Evolutionary conservation across 148 eudicot species (phyloP).

Genomic region (Spergularia marina): DNA sequence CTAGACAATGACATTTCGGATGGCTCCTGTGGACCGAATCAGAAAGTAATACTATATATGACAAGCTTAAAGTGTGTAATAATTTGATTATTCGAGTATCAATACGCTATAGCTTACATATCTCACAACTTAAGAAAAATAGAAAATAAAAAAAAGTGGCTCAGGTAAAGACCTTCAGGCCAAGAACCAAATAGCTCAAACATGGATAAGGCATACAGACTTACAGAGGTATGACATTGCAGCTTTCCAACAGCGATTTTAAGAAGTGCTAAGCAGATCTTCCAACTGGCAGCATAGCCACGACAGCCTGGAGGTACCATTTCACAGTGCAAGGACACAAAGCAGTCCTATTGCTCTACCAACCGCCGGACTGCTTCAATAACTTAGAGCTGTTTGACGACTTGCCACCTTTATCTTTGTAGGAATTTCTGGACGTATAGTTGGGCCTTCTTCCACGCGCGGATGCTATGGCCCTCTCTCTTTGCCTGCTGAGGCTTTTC

Average conservation of each 20-base stretch:
- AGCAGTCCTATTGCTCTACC: slow-evolving; percentile 32
- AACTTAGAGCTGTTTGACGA: slow-evolving; percentile 74
- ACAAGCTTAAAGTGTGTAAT: too few species aligned
- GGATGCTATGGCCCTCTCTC: slow-evolving; percentile 73
- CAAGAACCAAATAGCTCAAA: not conserved
- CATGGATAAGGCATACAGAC: not conserved
- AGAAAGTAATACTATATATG: too few species aligned
- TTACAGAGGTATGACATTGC: not conserved
- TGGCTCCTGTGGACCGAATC: too few species aligned
- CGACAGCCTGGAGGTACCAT: not conserved
- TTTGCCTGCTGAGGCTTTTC: slow-evolving; percentile 71
- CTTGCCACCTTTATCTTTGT: slow-evolving; percentile 94
- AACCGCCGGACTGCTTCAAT: slow-evolving; percentile 52
- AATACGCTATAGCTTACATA: not conserved
- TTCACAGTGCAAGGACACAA: not conserved
- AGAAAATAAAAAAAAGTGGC: not conserved
- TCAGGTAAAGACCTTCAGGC: not conserved
- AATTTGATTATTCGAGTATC: not conserved
- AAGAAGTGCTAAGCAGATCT: not conserved
- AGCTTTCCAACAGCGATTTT: not conserved
- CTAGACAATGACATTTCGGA: too few species aligned
- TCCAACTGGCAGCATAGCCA: not conserved
- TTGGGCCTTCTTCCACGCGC: slow-evolving; percentile 57
- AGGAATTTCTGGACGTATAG: slow-evolving; percentile 56
- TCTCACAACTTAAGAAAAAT: not conserved